Conservation (phyloP, 139 green algal species). For the Mesotaenium endlicherianum region DNA sequence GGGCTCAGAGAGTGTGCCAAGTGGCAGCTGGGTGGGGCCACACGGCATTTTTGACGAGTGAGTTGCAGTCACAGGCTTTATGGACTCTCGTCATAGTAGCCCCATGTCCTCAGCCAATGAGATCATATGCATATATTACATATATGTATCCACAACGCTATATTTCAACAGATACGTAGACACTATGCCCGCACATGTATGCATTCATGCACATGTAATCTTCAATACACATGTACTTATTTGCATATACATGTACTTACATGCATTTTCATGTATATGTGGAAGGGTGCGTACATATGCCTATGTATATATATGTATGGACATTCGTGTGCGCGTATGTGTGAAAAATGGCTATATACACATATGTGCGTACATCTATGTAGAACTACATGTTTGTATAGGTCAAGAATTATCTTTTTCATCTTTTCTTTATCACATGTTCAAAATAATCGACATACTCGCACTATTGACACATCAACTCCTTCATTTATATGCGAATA, state of each 20-base stretch:
- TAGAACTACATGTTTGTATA: not conserved
- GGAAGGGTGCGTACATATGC: no score
- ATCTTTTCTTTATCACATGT: not conserved
- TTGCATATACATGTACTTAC: no score
- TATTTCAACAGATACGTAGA: not conserved
- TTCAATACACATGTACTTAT: not conserved
- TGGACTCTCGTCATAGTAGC: no score
- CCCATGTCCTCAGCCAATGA: no score
- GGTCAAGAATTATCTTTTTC: not conserved
- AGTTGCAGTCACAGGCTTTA: not conserved
- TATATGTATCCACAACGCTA: no score
- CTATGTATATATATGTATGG: no score
- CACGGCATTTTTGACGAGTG: not conserved
- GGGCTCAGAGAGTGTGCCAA: not conserved
- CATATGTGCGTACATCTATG: not conserved
- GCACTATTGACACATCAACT: no score
- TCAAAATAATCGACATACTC: no score
- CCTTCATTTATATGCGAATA: no score
- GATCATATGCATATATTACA: no score
- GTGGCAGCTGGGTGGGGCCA: not conserved
- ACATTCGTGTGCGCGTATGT: not conserved
- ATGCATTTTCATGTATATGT: no score
- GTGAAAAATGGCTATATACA: not conserved
- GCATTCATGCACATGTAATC: not conserved
- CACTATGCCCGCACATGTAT: not conserved